Evolutionary conservation across 305 asterid genomes (phyloP).

Genomic region (Galium porrigens): DNA sequence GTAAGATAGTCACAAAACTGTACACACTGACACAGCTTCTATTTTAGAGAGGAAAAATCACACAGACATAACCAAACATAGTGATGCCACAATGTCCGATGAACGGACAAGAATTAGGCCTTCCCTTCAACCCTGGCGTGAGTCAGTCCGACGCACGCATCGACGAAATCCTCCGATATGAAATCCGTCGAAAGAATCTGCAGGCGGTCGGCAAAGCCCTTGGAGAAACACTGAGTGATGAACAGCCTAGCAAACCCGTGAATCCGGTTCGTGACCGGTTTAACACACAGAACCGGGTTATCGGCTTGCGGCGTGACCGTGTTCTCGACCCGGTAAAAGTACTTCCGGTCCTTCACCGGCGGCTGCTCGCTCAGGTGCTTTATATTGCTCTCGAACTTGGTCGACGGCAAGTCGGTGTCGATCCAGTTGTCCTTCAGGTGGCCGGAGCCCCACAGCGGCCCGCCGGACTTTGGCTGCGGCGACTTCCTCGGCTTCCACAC

Average conservation of each 20-base stretch:
- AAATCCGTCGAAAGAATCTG: slow-evolving; percentile 77
- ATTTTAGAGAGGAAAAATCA: not conserved
- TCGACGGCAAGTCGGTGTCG: slow-evolving; percentile 73
- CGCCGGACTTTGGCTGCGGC: slow-evolving; percentile 45
- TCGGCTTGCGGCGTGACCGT: slow-evolving; percentile 93
- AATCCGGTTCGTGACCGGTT: slow-evolving; percentile 62
- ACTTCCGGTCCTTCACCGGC: slow-evolving; percentile 38
- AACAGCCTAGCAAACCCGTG: slow-evolving; percentile 60
- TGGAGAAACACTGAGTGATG: slow-evolving; percentile 32
- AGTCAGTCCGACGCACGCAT: slow-evolving; percentile 65
- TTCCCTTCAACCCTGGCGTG: slow-evolving; percentile 24
- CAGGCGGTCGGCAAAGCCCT: slow-evolving; percentile 42
- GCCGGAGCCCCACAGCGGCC: slow-evolving; percentile 54
- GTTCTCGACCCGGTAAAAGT: slow-evolving; percentile 84
- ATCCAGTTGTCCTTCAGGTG: slow-evolving; percentile 72
- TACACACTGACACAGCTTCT: not conserved
- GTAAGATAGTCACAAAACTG: not conserved
- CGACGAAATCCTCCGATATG: slow-evolving; percentile 65
- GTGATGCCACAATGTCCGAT: not conserved
- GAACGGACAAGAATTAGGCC: slow-evolving; percentile 1
- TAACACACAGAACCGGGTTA: slow-evolving; percentile 70
- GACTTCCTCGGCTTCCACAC: slow-evolving; percentile 77
- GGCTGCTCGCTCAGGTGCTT: slow-evolving; percentile 57
- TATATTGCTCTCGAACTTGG: slow-evolving; percentile 74
- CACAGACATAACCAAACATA: not conserved